These are phyloP conservation scores for Globisporangium paddicum DNA, from an alignment of 352 stramenopile genomes.

Conservation along the genomic window DNA sequence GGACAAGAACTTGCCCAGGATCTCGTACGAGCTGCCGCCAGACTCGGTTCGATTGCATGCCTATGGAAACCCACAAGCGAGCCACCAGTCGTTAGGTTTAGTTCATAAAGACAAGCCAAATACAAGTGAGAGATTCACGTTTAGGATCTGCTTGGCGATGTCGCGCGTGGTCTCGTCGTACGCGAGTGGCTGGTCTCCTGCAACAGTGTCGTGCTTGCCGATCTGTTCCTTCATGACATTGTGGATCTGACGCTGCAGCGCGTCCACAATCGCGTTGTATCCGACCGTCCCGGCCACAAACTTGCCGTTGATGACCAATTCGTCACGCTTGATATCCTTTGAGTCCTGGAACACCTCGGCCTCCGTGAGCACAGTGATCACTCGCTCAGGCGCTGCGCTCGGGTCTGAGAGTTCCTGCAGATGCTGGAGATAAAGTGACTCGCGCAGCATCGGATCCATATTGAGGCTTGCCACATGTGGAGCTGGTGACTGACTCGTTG, in stretches of 20 bases:
- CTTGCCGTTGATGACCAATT: constrained; percentile 61
- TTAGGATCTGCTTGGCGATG: constrained; percentile 37
- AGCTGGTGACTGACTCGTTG: neutral
- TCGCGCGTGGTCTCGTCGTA: neutral
- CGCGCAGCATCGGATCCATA: neutral
- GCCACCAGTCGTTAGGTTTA: neutral
- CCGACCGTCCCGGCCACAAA: constrained; percentile 37
- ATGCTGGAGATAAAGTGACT: constrained; percentile 30
- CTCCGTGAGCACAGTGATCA: constrained; percentile 31
- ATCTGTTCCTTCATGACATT: constrained; percentile 21
- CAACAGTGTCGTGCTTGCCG: constrained; percentile 19
- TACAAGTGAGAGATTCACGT: constrained; percentile 11
- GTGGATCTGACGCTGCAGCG: constrained; percentile 39
- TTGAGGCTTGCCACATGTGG: too few species aligned
- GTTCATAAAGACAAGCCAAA: neutral
- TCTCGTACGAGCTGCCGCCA: constrained; percentile 61
- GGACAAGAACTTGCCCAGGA: constrained; percentile 54
- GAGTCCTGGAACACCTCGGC: constrained; percentile 68
- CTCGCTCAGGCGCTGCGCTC: neutral
- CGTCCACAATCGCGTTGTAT: constrained; percentile 56
- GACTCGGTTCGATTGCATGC: constrained; percentile 80
- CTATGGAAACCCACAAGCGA: constrained; percentile 13
- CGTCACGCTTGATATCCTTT: constrained; percentile 78
- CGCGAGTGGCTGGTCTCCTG: constrained; percentile 9
- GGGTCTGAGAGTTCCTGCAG: constrained; percentile 19